A percentile compares a stretch with the other conserved stretches of the same genome.
phyloP scores from a whole-genome alignment of 1,284 basidiomycete species.

The Puccinia triticina region DNA sequence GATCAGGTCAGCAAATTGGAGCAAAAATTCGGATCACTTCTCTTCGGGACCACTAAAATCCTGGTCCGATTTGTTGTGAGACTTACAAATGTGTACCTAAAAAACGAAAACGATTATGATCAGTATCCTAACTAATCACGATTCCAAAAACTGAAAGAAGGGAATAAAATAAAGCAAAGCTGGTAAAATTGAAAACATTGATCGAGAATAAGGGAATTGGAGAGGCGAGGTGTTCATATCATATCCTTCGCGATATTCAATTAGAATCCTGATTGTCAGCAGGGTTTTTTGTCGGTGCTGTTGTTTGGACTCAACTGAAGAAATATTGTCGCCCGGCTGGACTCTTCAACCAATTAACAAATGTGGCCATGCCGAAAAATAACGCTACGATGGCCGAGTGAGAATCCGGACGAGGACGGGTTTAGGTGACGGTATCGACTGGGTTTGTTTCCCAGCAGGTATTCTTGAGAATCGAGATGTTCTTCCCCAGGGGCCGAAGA shows the following conservation, averaged over 20 bases:
- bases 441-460: too few relatives aligned
- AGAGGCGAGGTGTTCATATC: not conserved
- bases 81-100: slow-evolving; percentile 95
- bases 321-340: slow-evolving; percentile 88
- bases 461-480: too few relatives aligned
- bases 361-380: slow-evolving; percentile 13
- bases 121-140: not conserved
- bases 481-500: too few relatives aligned
- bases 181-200: not conserved
- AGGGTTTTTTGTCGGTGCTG: not conserved
- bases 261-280: too few relatives aligned
- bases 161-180: not conserved
- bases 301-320: slow-evolving; percentile 71
- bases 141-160: slow-evolving; percentile 52
- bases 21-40: not conserved
- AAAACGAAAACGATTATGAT: not conserved
- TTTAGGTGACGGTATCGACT: not conserved
- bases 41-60: not conserved
- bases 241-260: not conserved
- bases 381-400: not conserved
- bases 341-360: slow-evolving; percentile 62
- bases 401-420: not conserved
- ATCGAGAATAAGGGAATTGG: not conserved
- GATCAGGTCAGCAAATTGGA: not conserved
- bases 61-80: slow-evolving; percentile 61